Evolutionary conservation across 495 filamentous ascomycete species (phyloP).

Genomic region (Podospora comata): DNA sequence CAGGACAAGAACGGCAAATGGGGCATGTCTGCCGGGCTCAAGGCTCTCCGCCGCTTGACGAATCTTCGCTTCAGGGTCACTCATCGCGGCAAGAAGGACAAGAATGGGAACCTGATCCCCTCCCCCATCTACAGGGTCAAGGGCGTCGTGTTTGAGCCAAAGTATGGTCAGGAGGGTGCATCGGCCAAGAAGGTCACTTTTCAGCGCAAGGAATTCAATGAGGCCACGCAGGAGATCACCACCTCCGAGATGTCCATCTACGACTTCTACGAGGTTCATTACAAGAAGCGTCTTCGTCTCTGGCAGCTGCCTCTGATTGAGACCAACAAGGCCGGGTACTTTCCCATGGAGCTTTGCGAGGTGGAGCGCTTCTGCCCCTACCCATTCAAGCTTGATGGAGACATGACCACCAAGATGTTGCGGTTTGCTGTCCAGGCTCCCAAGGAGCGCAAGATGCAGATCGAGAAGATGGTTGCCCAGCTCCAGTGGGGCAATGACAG

Average conservation of each 20-base stretch:
- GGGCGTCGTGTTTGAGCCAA: constrained; percentile 43
- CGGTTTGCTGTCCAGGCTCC: constrained; percentile 73
- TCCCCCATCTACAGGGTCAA: constrained; percentile 60
- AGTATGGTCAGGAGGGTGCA: constrained; percentile 39
- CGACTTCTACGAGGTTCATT: constrained; percentile 66
- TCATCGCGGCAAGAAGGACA: constrained; percentile 51
- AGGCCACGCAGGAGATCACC: too few species aligned
- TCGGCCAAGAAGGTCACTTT: constrained; percentile 59
- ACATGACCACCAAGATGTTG: constrained; percentile 79
- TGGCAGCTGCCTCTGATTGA: constrained; percentile 63
- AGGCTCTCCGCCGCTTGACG: constrained; percentile 53
- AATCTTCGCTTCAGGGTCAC: constrained; percentile 65
- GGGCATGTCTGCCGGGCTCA: constrained; percentile 40
- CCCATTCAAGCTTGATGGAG: constrained; percentile 68
- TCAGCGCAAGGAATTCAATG: constrained; percentile 35
- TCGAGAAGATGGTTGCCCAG: constrained; percentile 60
- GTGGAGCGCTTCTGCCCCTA: constrained; percentile 65
- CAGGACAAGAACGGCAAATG: constrained; percentile 4
- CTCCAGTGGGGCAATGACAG: constrained; percentile 68
- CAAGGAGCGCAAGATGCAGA: constrained; percentile 54
- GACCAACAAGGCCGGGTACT: constrained; percentile 61
- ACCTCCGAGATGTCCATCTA: constrained; percentile 34
- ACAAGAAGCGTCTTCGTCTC: constrained; percentile 54
- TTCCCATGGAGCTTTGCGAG: constrained; percentile 74
- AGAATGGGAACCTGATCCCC: background rate